Evolutionary conservation across 129 eudicot genomes (phyloP), one percentile per base, ranked within the genome.

Genomic region (Daucus carota): DNA sequence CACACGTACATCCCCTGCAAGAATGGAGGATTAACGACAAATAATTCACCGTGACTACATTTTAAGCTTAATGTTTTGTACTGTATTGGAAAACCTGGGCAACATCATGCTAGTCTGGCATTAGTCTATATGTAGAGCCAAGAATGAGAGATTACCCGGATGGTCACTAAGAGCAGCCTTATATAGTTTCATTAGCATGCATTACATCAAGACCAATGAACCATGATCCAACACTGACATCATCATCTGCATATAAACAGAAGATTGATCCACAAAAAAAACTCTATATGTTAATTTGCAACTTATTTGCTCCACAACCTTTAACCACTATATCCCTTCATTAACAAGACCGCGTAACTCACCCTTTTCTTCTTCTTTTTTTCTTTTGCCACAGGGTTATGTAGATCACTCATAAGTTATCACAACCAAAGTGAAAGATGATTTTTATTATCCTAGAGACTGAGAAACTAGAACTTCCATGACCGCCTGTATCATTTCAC

Each of bases 221-320:
- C 98, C 98, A 92, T 43, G 98, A 90, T 38, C 98, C 98, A 36
- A 62, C 86, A 75, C 96, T 92, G 76, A 92, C 84, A 83, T 92
- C 98, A 79, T 92, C 98, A 76, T 92, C 92, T 17, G 98, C 90
- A 78, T 88, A 92, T 17, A 89, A 67, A 29, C 94, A 94, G 31
- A 92, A 90, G 47, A 88, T 69, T 26, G 88, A 80, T 84, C 98
- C 90, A 79, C 75, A 75, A 50, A 73, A n/a, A 24, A 34, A 36
- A 14, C 44, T 10, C 22, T 1, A 11, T 8, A 42, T 40, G 4
- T 45, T 28, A 1, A 1, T 26, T 14, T 72, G 33, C 20, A 10
- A 34, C 28, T n/a, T 9, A 3, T n/a, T 36, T 22, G 15, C 22
- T 63, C 36, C 70, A 29, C 40, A 63, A 63, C 20, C 70, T 29